These are phyloP conservation scores for Aspergillus sp. DNA, from an alignment of 2,329 filamentous ascomycete genomes.

Conservation along the genomic window DNA sequence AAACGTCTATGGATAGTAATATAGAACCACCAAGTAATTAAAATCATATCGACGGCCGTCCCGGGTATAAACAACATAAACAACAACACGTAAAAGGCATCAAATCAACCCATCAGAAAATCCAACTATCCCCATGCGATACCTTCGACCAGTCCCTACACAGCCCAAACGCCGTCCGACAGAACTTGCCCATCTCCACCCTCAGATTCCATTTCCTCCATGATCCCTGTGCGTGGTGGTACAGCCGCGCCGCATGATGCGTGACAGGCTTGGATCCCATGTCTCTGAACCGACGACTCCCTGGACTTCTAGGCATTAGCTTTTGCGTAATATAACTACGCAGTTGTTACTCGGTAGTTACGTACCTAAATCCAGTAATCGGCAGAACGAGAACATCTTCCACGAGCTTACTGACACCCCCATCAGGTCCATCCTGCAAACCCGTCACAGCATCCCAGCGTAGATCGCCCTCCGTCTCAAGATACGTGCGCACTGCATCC, in stretches of 20 bases:
- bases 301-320: constrained; percentile 18
- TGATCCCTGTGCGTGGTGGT: constrained; percentile 31
- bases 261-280: constrained; percentile 34
- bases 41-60: too few species aligned
- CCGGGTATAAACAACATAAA: not conserved
- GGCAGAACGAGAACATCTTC: constrained; percentile 34
- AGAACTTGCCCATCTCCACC: constrained; percentile 32
- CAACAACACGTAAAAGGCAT: not conserved
- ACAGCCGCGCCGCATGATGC: constrained; percentile 28
- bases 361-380: constrained; percentile 36
- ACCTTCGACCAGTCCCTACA: constrained; percentile 32
- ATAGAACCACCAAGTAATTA: too few species aligned
- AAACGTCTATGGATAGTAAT: too few species aligned
- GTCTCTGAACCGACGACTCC: constrained; percentile 28
- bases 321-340: not conserved
- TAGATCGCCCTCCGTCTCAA: constrained; percentile 22
- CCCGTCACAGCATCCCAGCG: constrained; percentile 34
- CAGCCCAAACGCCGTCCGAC: constrained; percentile 31
- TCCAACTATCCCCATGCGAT: constrained; percentile 2
- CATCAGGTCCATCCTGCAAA: constrained; percentile 27
- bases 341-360: not conserved
- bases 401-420: constrained; percentile 28
- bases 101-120: not conserved
- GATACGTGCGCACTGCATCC: constrained; percentile 22
- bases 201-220: constrained; percentile 28